Percentiles rank a stretch among this genome's conserved stretches.
Conservation (phyloP, 1,284 basidiomycete species). For the Fomitiporia mediterranea region DNA sequence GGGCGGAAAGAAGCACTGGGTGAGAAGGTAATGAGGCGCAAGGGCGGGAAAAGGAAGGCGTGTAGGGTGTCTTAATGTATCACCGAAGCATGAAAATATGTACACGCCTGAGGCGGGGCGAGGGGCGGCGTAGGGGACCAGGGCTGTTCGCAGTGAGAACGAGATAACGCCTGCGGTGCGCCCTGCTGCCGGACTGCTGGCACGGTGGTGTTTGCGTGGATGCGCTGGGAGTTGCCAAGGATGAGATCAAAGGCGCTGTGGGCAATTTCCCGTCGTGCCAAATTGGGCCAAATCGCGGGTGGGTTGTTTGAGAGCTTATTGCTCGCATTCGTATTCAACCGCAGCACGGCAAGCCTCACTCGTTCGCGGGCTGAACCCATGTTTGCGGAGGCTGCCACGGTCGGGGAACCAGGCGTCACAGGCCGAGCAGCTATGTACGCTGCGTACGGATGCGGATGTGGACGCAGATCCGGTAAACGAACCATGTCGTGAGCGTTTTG, state of each 20-base stretch:
- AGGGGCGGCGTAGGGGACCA: not conserved
- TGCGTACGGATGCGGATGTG: constrained; percentile 22
- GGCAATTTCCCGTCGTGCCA: not conserved
- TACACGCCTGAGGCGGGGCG: constrained; percentile 6
- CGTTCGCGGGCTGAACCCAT: constrained; percentile 45
- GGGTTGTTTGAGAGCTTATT: constrained; percentile 21
- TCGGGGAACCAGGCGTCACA: constrained; percentile 64
- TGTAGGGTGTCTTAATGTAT: not conserved
- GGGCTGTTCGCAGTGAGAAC: constrained; percentile 4
- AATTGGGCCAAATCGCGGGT: not conserved
- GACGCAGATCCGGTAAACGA: constrained; percentile 9
- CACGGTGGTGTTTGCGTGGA: not conserved
- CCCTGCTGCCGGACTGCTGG: not conserved
- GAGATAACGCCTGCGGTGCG: not conserved
- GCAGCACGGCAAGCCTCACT: constrained; percentile 67
- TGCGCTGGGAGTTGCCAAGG: constrained; percentile 1
- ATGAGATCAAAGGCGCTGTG: not conserved
- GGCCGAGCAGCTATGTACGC: constrained; percentile 53
- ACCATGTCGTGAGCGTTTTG: constrained; percentile 19
- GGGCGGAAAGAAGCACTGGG: too few species aligned
- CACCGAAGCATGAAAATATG: constrained; percentile 4
- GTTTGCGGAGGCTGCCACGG: constrained; percentile 49
- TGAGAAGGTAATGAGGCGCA: not conserved
- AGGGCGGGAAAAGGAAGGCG: constrained; percentile 13
- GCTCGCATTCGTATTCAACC: constrained; percentile 68